These are phyloP conservation scores for Xylaria sp. DNA, from an alignment of 2,329 filamentous ascomycete genomes.

Conservation along the genomic window DNA sequence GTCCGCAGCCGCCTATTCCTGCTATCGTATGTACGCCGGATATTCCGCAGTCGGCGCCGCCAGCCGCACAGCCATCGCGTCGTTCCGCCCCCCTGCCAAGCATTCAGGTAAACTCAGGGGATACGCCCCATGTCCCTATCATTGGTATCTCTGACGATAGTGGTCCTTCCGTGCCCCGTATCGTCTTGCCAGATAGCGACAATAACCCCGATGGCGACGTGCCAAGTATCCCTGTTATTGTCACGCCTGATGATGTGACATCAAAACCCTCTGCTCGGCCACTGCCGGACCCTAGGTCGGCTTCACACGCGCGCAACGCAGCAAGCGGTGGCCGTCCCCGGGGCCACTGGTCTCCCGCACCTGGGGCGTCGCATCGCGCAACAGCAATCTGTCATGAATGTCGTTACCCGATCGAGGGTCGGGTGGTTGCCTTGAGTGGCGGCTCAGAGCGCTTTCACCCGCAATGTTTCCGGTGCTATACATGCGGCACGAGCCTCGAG, in stretches of 20 bases:
- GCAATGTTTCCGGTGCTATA: slow-evolving; percentile 88
- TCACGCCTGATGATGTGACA: slow-evolving; percentile 57
- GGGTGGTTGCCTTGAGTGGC: slow-evolving; percentile 85
- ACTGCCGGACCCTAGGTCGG: slow-evolving; percentile 59
- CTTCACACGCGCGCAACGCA: slow-evolving; percentile 48
- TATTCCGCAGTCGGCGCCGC: slow-evolving; percentile 51
- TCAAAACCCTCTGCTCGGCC: slow-evolving; percentile 53
- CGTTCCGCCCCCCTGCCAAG: slow-evolving; percentile 53
- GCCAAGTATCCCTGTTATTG: slow-evolving; percentile 53
- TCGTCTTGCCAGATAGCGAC: slow-evolving; percentile 51
- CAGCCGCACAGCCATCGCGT: slow-evolving; percentile 50
- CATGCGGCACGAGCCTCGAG: slow-evolving; percentile 88
- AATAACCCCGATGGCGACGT: slow-evolving; percentile 5
- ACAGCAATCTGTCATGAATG: slow-evolving; percentile 88
- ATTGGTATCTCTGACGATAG: slow-evolving; percentile 59
- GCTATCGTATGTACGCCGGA: slow-evolving; percentile 64
- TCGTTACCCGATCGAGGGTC: slow-evolving; percentile 83
- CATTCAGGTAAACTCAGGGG: slow-evolving; percentile 56
- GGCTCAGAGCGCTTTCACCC: slow-evolving; percentile 84
- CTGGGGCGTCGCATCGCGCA: slow-evolving; percentile 58
- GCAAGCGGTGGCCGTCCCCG: slow-evolving; percentile 54
- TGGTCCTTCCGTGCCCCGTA: slow-evolving; percentile 53
- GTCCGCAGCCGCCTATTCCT: slow-evolving; percentile 56
- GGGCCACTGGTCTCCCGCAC: slow-evolving; percentile 69
- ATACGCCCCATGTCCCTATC: slow-evolving; percentile 59